Base-by-base conservation (phyloP, 345 rosid genomes). In the Cardiospermum halicacabum region DNA sequence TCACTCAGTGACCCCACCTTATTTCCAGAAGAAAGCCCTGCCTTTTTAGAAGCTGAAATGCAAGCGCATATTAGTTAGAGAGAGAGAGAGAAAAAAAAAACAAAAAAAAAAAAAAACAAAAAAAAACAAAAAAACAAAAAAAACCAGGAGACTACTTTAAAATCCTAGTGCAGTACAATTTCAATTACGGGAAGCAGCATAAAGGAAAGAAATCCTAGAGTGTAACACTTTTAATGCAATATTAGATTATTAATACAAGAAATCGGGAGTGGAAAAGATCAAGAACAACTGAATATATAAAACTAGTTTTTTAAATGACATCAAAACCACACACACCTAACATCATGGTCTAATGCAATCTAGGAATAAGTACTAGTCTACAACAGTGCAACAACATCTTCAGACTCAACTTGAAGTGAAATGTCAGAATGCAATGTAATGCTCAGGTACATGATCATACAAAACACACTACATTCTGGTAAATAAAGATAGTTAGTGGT, bases 21-120 rank as follows among this genome's bases (percentile, higher is more conserved):
- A 69, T 78, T 70, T 58, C 51, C 74, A 66, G 83, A 74, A 64
- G 76, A 48, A 56, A 5, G 24, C 31, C 69, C 79, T 68, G 69
- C 71, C 71, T 65, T 83, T 67, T 66, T 77, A 53, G 70, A 56
- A 76, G 78, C 94, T 89, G 77, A 67, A 65, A 79, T 54, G 49
- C 60, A 40, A 53, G 1, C 11, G 40, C 18, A 43, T 31, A 62
- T 24, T 40, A 50, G 13, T 57, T 48, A 64, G 39, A 64, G 70
- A 53, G 7, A 27, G 40, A 25, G 43, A 7, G 13, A 65, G 11
- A 40, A 15, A 54, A 27, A 13, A 28, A 39, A 13, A 28, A 6
- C 36, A 25, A n/a, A n/a, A n/a, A n/a, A n/a, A n/a, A n/a, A n/a
- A n/a, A n/a, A n/a, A n/a, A n/a, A n/a, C n/a, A n/a, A n/a, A n/a